These are phyloP conservation scores for Leavenworthia alabamica DNA, from an alignment of 345 rosid species.

Conservation along the genomic window DNA sequence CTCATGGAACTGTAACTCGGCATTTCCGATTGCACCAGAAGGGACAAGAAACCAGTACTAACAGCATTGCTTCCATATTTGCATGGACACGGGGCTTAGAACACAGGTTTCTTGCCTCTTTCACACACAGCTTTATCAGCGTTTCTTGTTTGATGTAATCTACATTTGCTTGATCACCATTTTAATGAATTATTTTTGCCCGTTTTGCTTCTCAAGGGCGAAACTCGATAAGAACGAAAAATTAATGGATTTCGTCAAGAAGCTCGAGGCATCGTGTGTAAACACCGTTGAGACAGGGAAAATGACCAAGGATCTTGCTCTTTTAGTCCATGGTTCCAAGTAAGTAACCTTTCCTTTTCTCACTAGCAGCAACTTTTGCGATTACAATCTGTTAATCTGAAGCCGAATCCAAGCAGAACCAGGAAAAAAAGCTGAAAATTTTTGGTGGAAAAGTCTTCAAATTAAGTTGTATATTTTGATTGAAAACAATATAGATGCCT, in stretches of 20 bases:
- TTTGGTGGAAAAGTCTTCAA: background rate
- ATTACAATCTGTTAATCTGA: background rate
- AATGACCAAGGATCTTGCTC: constrained; percentile 97
- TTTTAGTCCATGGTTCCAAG: constrained; percentile 77
- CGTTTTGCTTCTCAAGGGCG: constrained; percentile 45
- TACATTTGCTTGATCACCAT: background rate
- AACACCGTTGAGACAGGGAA: constrained; percentile 81
- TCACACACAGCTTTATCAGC: background rate
- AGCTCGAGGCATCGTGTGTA: constrained; percentile 80
- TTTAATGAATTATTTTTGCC: background rate
- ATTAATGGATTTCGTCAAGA: constrained; percentile 65
- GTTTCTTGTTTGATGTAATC: background rate
- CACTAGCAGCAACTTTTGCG: constrained; percentile 7
- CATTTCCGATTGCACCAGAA: constrained; percentile 86
- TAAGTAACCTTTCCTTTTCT: constrained; percentile 30
- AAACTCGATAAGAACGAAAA: constrained; percentile 73
- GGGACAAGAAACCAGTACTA: constrained; percentile 97
- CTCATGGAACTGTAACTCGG: constrained; percentile 97
- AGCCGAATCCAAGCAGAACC: background rate
- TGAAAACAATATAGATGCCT: background rate
- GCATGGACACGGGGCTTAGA: constrained; percentile 93
- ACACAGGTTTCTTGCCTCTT: constrained; percentile 55
- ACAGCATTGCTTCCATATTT: constrained; percentile 93
- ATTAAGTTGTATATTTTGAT: background rate
- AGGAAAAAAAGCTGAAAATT: background rate